These are phyloP conservation scores for Fraxinus baroniana DNA, from an alignment of 305 asterid species.

Conservation along the genomic window DNA sequence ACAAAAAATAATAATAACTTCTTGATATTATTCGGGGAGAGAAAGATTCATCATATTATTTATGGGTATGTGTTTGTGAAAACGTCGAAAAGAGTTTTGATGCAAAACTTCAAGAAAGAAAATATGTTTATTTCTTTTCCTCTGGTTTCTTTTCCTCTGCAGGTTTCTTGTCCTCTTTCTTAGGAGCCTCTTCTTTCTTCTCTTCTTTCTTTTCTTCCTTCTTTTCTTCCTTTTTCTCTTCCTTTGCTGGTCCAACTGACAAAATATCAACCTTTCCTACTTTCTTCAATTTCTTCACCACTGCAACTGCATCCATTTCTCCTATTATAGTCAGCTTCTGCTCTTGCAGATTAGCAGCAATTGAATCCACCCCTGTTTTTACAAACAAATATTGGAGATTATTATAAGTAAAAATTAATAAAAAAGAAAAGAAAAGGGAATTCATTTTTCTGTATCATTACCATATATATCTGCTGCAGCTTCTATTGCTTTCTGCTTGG, in stretches of 20 bases:
- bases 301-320: constrained; percentile 75
- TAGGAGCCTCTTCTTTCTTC: constrained; percentile 34
- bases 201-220: constrained; percentile 39
- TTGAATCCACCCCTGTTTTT: constrained; percentile 69
- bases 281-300: constrained; percentile 76
- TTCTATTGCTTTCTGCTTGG: constrained; percentile 85
- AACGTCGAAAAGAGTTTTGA: not conserved
- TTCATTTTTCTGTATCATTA: constrained; percentile 12
- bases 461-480: constrained; percentile 88
- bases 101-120: not conserved
- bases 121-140: constrained; percentile 26
- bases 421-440: not conserved
- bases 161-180: constrained; percentile 32
- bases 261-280: constrained; percentile 69
- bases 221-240: constrained; percentile 62
- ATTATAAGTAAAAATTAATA: not conserved
- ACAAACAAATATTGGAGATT: not conserved
- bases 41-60: not conserved
- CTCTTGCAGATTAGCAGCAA: constrained; percentile 62
- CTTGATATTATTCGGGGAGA: not conserved
- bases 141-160: constrained; percentile 36
- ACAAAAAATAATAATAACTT: not conserved
- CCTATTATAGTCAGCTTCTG: constrained; percentile 77
- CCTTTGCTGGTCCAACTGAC: constrained; percentile 80
- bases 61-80: not conserved